Conservation (phyloP, 148 eudicot species). For the Chenopodium album region DNA sequence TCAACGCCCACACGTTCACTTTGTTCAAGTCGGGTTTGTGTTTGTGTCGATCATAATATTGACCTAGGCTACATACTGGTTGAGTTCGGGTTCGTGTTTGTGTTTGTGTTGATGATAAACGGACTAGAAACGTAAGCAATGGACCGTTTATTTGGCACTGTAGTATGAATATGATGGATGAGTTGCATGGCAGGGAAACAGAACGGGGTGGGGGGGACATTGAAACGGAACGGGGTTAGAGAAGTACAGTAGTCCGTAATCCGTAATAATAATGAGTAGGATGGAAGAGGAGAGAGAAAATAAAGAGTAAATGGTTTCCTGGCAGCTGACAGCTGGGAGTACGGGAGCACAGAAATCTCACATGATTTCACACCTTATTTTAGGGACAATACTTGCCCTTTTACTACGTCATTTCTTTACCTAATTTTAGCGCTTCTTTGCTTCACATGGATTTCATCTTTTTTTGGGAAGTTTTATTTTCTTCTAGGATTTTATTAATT, state of each 20-base stretch:
- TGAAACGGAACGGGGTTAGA: neutral
- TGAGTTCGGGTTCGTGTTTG: too few relatives aligned
- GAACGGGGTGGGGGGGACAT: neutral
- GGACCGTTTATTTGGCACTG: neutral
- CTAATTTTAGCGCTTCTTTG: neutral
- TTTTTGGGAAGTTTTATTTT: too few relatives aligned
- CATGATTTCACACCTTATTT: slow-evolving; percentile 19
- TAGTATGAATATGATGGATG: neutral
- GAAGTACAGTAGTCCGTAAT: neutral
- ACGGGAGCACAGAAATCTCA: slow-evolving; percentile 25
- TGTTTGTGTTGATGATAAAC: too few relatives aligned
- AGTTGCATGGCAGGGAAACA: neutral
- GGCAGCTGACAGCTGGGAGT: slow-evolving; percentile 32
- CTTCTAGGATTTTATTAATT: too few relatives aligned
- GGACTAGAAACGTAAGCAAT: too few relatives aligned
- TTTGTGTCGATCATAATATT: too few relatives aligned
- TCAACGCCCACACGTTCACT: too few relatives aligned
- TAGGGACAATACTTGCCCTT: neutral
- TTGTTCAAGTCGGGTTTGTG: too few relatives aligned
- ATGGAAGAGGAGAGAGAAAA: neutral
- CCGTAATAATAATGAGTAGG: neutral
- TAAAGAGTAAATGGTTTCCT: slow-evolving; percentile 25
- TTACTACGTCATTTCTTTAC: neutral
- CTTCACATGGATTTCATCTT: too few relatives aligned
- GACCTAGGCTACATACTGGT: too few relatives aligned